These are phyloP conservation scores for Pelargonium australe DNA, from an alignment of 441 rosid genomes.

Conservation along the genomic window DNA sequence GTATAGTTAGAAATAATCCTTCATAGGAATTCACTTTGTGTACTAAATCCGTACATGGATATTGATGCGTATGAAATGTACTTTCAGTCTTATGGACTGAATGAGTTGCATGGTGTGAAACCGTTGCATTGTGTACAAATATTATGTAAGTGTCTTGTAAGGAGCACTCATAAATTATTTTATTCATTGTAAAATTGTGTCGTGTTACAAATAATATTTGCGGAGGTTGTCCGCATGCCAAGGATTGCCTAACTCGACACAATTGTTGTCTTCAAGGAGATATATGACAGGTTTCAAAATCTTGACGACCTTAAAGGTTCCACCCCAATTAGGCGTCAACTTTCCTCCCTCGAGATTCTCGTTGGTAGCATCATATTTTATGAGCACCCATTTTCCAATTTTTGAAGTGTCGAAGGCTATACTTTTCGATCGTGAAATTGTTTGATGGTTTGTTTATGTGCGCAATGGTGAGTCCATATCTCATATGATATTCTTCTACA, in stretches of 20 bases:
- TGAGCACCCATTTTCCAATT: background rate
- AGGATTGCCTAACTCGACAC: background rate
- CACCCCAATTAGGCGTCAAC: background rate
- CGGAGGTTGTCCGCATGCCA: background rate
- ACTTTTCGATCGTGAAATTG: background rate
- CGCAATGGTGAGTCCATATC: background rate
- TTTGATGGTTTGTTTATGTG: background rate
- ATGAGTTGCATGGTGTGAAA: too few relatives aligned
- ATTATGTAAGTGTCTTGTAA: too few relatives aligned
- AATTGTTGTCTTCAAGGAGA: too few relatives aligned
- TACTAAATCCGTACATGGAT: too few relatives aligned
- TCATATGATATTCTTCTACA: background rate
- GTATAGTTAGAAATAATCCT: too few relatives aligned
- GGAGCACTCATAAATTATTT: too few relatives aligned
- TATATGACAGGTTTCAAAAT: background rate
- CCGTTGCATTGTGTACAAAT: too few relatives aligned
- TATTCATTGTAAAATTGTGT: too few relatives aligned
- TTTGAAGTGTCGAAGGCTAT: background rate
- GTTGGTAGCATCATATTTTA: background rate
- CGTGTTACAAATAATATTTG: background rate
- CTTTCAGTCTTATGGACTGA: too few relatives aligned
- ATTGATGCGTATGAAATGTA: too few relatives aligned
- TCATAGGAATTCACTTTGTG: too few relatives aligned
- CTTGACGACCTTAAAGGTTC: background rate
- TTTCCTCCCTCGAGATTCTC: background rate